Conservation (phyloP, 345 rosid species). For the Eucalyptus tenuipes region DNA sequence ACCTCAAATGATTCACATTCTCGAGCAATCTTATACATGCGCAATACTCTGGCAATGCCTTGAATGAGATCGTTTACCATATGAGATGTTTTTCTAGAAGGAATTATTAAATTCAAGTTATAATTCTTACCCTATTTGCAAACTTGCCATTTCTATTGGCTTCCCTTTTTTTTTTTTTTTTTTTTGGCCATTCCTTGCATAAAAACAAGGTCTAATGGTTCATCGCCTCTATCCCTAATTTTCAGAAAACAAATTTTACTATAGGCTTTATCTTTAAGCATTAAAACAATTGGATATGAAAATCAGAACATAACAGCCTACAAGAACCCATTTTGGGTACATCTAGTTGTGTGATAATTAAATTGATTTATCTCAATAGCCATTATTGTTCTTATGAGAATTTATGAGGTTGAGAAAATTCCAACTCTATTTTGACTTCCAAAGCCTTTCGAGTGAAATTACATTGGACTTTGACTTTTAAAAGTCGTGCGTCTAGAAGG, state of each 20-base stretch:
- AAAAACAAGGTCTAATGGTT: neutral
- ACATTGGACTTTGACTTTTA: neutral
- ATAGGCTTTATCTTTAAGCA: neutral
- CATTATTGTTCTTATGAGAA: neutral
- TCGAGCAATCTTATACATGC: neutral
- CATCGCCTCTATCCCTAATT: neutral
- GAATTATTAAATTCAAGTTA: neutral
- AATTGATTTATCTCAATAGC: neutral
- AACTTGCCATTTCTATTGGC: neutral
- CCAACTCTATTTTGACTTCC: neutral
- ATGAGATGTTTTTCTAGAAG: neutral
- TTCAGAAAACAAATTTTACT: neutral
- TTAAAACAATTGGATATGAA: neutral
- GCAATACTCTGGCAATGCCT: neutral
- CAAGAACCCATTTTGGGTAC: too few species aligned
- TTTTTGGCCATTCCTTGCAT: neutral
- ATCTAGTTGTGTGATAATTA: fast-evolving
- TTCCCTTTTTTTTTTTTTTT: neutral
- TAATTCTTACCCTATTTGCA: neutral
- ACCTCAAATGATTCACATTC: fast-evolving
- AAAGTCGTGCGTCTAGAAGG: neutral
- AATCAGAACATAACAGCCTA: neutral
- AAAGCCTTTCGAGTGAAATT: neutral
- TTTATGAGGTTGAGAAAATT: neutral
- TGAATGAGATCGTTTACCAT: neutral